Evolutionary conservation across 2,329 filamentous ascomycete species (phyloP), one percentile per base, ranked within the genome.

Genomic region (Fusarium acutatum): DNA sequence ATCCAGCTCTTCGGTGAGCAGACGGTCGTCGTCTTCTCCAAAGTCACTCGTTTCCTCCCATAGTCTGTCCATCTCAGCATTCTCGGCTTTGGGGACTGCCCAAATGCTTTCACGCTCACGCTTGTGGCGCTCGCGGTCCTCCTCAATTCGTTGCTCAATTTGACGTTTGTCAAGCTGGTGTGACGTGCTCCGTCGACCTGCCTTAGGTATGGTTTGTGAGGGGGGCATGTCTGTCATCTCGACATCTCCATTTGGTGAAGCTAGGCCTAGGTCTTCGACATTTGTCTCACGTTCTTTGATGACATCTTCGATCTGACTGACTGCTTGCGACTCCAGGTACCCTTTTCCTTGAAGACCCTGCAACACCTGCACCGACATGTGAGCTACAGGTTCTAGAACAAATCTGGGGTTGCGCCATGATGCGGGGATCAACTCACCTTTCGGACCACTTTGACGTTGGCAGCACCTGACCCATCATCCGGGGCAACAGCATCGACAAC

Each of bases 101-200:
- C 97, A 99, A 71, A 97, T 97, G 77, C 92, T 95, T 84, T 99
- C 96, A 28, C 96, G 86, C 78, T 96, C 86, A 47, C 96, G 87
- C 86, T 99, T 99, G 82, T 99, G 97, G 47, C 96, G 87, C 82
- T 99, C 96, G 7, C 96, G 88, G 82, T 99, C 96, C 83, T 99
- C 97, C 77, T 99, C 97, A 72, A 99, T 97, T 44, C 96, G 88
- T 84, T 98, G 95, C 83, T 98, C 95, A 60, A 98, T 93, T 83
- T 97, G 94, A 63, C 93, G 89, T 83, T 96, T 96, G 79, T 98
- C 94, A 58, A 96, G 81, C 22, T 84, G 81, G 34, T 83, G 82
- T 10, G 80, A 78, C 65, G 72, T 80, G 50, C 73, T 78, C 66
- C 77, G 79, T 67, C 76, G 82, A 17, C 77, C 76, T 22, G 79